Evolutionary conservation across 176 grass and related monocot species (phyloP), one percentile per base, ranked within the genome.

Genomic region (Eragrostis curvula): DNA sequence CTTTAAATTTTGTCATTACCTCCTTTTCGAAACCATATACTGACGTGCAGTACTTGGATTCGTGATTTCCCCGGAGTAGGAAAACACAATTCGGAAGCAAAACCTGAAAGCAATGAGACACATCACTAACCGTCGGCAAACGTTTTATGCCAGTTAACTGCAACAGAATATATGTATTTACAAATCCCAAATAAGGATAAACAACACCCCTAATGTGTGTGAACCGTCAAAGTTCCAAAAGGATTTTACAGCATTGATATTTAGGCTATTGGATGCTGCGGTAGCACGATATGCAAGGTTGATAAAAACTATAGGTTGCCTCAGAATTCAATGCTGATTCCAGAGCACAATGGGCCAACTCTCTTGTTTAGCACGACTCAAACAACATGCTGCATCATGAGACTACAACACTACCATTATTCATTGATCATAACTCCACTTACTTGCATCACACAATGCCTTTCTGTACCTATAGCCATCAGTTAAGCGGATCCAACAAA

Each of bases 1-100:
- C 85, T 84, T 92, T 90, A 47, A 93, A 99, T 89, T 99, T 99
- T 61, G 76, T 66, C 84, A 87, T 82, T 53, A 99, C 89, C 87
- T 99, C 96, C 64, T 90, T 67, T 58, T 99, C 93, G 18, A 99
- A 99, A 40, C 96, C 96, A 88, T 99, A 99, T 57, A 93, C 89
- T 66, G 96, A 99, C 8, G 93, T 99, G 55, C 96, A 99, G 29
- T 99, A 99, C 80, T 99, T 99, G 43, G 96, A 93, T 87, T 99
- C 96, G 14, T 99, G 96, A 79, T 99, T 99, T 46, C 96, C 96
- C 4, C 96, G 87, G 9, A 99, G 82, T 70, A 99, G 96, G 25
- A 91, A 96, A 8, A 99, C 93, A 51, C 72, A 84, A 67, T 93
- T 81, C 23, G 91, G 96, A 52, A 93, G 77, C 8, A 93, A 80